Conservation (phyloP, 2,329 filamentous ascomycete species). For the Balansia obtecta region DNA sequence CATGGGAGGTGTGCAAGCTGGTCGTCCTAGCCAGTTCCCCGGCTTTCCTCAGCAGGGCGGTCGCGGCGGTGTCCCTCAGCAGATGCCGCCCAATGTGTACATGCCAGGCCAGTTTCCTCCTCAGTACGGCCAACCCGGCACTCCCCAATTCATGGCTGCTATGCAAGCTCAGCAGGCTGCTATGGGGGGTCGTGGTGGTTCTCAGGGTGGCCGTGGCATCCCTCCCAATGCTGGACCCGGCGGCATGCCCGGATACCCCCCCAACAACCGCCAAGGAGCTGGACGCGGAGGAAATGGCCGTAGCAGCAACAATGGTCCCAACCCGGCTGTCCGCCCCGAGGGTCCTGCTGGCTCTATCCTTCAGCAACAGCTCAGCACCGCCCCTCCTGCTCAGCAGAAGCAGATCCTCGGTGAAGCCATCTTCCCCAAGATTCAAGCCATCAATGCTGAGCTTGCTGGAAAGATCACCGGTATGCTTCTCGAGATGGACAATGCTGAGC, state of each 20-base stretch:
- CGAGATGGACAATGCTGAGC: conserved; percentile 95
- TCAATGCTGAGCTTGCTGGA: conserved; percentile 90
- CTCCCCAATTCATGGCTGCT: conserved; percentile 68
- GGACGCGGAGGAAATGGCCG: conserved; percentile 29
- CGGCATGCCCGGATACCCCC: conserved; percentile 44
- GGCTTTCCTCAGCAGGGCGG: conserved; percentile 78
- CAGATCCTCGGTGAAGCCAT: conserved; percentile 96
- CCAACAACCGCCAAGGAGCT: conserved; percentile 40
- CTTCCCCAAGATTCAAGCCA: conserved; percentile 93
- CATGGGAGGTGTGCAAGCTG: conserved; percentile 62
- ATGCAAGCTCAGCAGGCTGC: conserved; percentile 60
- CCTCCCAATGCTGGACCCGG: conserved; percentile 46
- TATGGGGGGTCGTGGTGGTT: conserved; percentile 48
- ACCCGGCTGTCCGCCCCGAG: conserved; percentile 35
- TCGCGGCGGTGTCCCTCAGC: conserved; percentile 75
- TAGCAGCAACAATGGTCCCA: conserved; percentile 25
- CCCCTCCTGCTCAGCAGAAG: conserved; percentile 73
- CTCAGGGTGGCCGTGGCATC: conserved; percentile 59
- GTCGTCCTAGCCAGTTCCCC: conserved; percentile 77
- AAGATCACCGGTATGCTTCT: conserved; percentile 99
- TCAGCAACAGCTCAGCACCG: conserved; percentile 44
- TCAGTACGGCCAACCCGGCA: conserved; percentile 67
- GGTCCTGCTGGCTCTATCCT: conserved; percentile 26
- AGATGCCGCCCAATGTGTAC: conserved; percentile 80
- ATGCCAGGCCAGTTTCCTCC: conserved; percentile 72